A percentile compares a stretch with the other conserved stretches of the same genome.
Evolutionary conservation across 352 stramenopile species (phyloP).

Genomic region (Pelagophyceae sp.): DNA sequence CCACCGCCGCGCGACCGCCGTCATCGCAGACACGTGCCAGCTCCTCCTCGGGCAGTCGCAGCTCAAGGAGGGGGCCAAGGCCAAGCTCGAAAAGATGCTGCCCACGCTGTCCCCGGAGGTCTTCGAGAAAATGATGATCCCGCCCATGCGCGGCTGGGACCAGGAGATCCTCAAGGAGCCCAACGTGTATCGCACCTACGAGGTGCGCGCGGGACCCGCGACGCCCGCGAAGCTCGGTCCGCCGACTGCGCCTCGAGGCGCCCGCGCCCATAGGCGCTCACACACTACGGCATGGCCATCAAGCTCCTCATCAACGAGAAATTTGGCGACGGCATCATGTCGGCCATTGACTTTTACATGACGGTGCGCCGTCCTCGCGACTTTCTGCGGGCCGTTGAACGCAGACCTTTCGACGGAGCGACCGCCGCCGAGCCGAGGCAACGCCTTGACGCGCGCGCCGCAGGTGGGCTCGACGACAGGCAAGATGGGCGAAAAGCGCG

Average conservation of each 20-base stretch:
- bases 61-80: slow-evolving; percentile 36
- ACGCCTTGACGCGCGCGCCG: slow-evolving; percentile 47
- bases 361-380: too few species aligned
- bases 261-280: too few species aligned
- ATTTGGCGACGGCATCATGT: slow-evolving; percentile 39
- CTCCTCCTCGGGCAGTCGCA: slow-evolving; percentile 50
- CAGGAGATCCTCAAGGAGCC: slow-evolving; percentile 48
- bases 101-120: slow-evolving; percentile 33
- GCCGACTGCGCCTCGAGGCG: too few species aligned
- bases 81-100: slow-evolving; percentile 40
- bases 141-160: slow-evolving; percentile 43
- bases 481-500: slow-evolving; percentile 45
- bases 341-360: neutral
- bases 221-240: too few species aligned
- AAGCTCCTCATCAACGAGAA: slow-evolving; percentile 50
- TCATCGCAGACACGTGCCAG: slow-evolving; percentile 50
- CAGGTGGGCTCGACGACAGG: slow-evolving; percentile 41
- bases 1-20: too few species aligned
- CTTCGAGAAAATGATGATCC: slow-evolving; percentile 42
- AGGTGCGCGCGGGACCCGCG: too few species aligned
- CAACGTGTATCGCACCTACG: slow-evolving; percentile 49
- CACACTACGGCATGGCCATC: slow-evolving; percentile 49
- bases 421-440: slow-evolving; percentile 44
- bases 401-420: neutral
- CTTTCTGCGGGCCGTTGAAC: neutral